Evolutionary conservation across 257 asterid genomes (phyloP).

Genomic region (Solanum lignicaule): DNA sequence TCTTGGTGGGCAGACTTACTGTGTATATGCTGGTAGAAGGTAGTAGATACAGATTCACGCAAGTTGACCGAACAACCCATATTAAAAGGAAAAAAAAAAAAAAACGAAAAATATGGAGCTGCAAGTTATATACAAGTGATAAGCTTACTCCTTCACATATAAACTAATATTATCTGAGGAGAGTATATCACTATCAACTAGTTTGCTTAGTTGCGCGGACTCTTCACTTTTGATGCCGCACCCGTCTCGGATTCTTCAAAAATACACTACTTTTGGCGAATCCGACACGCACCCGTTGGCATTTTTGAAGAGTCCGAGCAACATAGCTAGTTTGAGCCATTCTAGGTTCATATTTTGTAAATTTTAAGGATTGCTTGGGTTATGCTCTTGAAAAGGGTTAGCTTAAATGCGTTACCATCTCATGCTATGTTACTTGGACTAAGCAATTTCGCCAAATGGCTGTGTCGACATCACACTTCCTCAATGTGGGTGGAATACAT

Average conservation of each 20-base stretch:
- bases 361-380: background rate
- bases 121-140: background rate
- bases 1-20: background rate
- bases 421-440: background rate
- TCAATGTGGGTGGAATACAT: background rate
- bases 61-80: background rate
- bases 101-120: background rate
- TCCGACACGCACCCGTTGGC: too few species aligned
- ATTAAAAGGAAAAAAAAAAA: background rate
- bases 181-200: background rate
- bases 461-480: background rate
- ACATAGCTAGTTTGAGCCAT: background rate
- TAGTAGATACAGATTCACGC: background rate
- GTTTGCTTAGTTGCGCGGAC: too few species aligned
- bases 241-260: too few species aligned
- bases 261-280: too few species aligned
- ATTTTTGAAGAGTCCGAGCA: too few species aligned
- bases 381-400: background rate
- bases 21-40: background rate
- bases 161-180: background rate
- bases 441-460: background rate
- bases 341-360: background rate
- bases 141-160: background rate
- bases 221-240: too few species aligned
- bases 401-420: background rate